phyloP scores from a whole-genome alignment of 2,329 filamentous ascomycete genomes.

The Epichloe coenophiala region DNA sequence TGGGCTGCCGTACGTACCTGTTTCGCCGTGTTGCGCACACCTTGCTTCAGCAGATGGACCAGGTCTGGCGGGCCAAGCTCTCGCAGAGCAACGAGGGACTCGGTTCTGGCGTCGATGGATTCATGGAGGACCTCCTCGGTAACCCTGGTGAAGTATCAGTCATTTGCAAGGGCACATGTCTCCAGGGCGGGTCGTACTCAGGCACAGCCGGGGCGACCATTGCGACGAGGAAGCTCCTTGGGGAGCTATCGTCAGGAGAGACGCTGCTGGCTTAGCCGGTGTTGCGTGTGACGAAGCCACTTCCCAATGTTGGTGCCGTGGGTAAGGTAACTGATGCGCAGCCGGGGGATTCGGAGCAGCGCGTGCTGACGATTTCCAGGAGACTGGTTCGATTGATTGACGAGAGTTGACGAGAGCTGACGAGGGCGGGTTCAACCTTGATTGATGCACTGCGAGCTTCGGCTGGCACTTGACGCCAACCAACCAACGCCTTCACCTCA shows the following conservation, averaged over 20 bases:
- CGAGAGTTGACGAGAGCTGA: not conserved
- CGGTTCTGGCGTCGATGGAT: constrained; percentile 83
- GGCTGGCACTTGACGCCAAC: not conserved
- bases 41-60: constrained; percentile 80
- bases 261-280: not conserved
- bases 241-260: constrained; percentile 1
- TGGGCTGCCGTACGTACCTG: constrained; percentile 30
- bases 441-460: not conserved
- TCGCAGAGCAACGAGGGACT: constrained; percentile 70
- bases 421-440: not conserved
- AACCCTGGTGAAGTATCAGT: constrained; percentile 44
- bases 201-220: constrained; percentile 67
- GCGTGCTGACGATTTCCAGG: not conserved
- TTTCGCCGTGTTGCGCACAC: constrained; percentile 41
- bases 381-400: not conserved
- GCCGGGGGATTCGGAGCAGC: no score
- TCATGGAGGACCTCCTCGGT: constrained; percentile 89
- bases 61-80: constrained; percentile 93
- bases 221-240: constrained; percentile 18
- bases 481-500: not conserved
- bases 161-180: not conserved
- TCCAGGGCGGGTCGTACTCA: constrained; percentile 39
- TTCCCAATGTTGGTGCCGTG: not conserved
- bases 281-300: not conserved
- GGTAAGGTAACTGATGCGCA: not conserved